phyloP scores from a whole-genome alignment of 2,329 filamentous ascomycete genomes.

The Cladosporium sp. region DNA sequence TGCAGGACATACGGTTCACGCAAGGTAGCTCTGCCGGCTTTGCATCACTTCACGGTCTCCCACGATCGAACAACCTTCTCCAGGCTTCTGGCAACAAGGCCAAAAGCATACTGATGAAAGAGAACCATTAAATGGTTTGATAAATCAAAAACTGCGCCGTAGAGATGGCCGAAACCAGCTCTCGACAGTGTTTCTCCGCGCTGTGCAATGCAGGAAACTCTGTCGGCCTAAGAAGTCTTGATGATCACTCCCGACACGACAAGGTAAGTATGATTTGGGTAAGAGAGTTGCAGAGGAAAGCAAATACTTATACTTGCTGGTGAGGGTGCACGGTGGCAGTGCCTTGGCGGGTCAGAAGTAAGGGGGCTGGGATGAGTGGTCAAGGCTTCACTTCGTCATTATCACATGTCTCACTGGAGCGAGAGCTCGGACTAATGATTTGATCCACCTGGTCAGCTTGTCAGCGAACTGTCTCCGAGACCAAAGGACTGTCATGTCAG shows the following conservation, averaged over 20 bases:
- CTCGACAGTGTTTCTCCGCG: slow-evolving; percentile 21
- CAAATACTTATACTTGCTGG: not conserved
- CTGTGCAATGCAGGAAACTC: slow-evolving; percentile 24
- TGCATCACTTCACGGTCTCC: not conserved
- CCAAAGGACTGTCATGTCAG: not conserved
- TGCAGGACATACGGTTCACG: not conserved
- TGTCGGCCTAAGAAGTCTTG: slow-evolving; percentile 17
- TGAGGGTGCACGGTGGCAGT: not conserved
- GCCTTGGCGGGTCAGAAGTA: not conserved
- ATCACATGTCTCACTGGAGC: not conserved
- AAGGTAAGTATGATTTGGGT: slow-evolving; percentile 17
- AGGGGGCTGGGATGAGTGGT: not conserved
- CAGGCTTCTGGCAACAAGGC: not conserved
- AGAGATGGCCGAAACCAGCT: slow-evolving; percentile 17
- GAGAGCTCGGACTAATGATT: not conserved
- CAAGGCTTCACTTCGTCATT: not conserved
- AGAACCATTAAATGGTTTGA: not conserved
- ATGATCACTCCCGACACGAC: slow-evolving; percentile 14
- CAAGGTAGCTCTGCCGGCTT: not conserved
- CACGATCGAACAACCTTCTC: slow-evolving; percentile 7
- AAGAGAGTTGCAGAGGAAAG: not conserved
- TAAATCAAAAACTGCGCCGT: slow-evolving; percentile 8
- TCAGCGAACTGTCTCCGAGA: not conserved
- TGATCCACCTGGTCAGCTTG: not conserved
- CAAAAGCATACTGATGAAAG: slow-evolving; percentile 13